Percentiles rank a stretch among this genome's conserved stretches.
These are phyloP conservation scores for Calonectria pteridis DNA, from an alignment of 2,329 filamentous ascomycete genomes.

Conservation along the genomic window DNA sequence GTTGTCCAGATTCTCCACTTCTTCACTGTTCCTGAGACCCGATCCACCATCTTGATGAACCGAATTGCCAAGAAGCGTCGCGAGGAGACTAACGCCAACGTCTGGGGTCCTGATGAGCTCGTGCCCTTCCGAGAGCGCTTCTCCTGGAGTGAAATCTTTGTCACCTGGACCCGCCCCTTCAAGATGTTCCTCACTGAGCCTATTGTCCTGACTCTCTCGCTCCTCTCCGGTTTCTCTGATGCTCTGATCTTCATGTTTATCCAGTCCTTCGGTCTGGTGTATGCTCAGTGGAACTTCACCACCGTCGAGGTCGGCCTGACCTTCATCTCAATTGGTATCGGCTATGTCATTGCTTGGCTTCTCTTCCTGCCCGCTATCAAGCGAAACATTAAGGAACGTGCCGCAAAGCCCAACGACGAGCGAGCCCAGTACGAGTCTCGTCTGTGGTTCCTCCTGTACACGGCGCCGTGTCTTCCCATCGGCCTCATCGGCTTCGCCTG, in stretches of 20 bases:
- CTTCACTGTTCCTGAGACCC: slow-evolving; percentile 81
- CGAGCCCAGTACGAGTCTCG: slow-evolving; percentile 77
- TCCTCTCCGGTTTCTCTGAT: slow-evolving; percentile 79
- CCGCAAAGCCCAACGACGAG: slow-evolving; percentile 64
- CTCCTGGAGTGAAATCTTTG: slow-evolving; percentile 66
- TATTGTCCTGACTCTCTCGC: slow-evolving; percentile 77
- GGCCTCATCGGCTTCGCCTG: slow-evolving; percentile 79
- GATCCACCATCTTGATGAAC: slow-evolving; percentile 83
- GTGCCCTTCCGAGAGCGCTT: slow-evolving; percentile 70
- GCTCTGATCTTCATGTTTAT: slow-evolving; percentile 84
- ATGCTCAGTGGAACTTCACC: slow-evolving; percentile 74
- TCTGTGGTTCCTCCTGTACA: slow-evolving; percentile 74
- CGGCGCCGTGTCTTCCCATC: slow-evolving; percentile 70
- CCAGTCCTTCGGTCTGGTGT: slow-evolving; percentile 77
- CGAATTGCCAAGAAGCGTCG: slow-evolving; percentile 81
- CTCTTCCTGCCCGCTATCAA: slow-evolving; percentile 70
- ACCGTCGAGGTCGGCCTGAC: slow-evolving; percentile 68
- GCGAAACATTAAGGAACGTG: slow-evolving; percentile 64
- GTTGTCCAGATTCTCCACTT: slow-evolving; percentile 77
- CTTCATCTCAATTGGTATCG: slow-evolving; percentile 76
- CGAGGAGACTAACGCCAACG: slow-evolving; percentile 67
- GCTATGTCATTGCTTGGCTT: slow-evolving; percentile 73
- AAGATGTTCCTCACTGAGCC: slow-evolving; percentile 81
- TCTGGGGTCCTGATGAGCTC: slow-evolving; percentile 82
- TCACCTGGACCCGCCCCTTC: slow-evolving; percentile 74